phyloP scores from a whole-genome alignment of 2,329 filamentous ascomycete genomes.

The Fusarium pseudograminearum region DNA sequence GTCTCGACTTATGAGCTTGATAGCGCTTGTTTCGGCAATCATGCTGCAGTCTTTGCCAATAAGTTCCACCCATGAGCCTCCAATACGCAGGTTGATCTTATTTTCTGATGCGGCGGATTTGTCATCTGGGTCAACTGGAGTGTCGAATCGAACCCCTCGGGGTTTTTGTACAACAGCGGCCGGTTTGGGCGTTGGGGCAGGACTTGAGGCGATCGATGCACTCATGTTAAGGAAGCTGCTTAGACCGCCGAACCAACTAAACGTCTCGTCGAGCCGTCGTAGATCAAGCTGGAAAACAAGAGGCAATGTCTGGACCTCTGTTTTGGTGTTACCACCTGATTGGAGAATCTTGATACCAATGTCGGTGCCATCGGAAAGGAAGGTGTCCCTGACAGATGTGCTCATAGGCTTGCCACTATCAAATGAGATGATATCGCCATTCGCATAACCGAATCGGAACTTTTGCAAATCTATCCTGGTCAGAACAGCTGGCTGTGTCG shows the following conservation, averaged over 20 bases:
- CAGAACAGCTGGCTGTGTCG: conserved; percentile 47
- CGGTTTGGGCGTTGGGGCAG: conserved; percentile 61
- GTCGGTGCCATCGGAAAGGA: conserved; percentile 68
- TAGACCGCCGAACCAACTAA: conserved; percentile 89
- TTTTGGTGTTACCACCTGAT: conserved; percentile 58
- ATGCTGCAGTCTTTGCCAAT: conserved; percentile 82
- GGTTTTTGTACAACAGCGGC: conserved; percentile 58
- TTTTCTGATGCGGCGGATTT: conserved; percentile 61
- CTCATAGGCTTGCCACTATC: conserved; percentile 68
- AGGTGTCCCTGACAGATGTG: conserved; percentile 69
- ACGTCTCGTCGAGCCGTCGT: conserved; percentile 83
- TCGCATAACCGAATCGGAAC: conserved; percentile 72
- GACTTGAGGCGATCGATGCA: conserved; percentile 81
- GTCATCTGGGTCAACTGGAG: conserved; percentile 63
- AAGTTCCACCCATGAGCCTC: conserved; percentile 81
- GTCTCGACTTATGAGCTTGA: conserved; percentile 83
- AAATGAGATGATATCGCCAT: conserved; percentile 73
- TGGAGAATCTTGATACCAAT: conserved; percentile 66
- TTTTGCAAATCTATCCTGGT: conserved; percentile 64
- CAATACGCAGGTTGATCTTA: conserved; percentile 82
- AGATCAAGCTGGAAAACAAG: conserved; percentile 82
- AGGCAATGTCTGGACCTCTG: conserved; percentile 81
- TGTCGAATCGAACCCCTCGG: conserved; percentile 69
- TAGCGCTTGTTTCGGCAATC: conserved; percentile 79
- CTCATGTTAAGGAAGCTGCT: conserved; percentile 92